phyloP scores from a whole-genome alignment of 2,329 filamentous ascomycete species.

The Cladosporium sp. region DNA sequence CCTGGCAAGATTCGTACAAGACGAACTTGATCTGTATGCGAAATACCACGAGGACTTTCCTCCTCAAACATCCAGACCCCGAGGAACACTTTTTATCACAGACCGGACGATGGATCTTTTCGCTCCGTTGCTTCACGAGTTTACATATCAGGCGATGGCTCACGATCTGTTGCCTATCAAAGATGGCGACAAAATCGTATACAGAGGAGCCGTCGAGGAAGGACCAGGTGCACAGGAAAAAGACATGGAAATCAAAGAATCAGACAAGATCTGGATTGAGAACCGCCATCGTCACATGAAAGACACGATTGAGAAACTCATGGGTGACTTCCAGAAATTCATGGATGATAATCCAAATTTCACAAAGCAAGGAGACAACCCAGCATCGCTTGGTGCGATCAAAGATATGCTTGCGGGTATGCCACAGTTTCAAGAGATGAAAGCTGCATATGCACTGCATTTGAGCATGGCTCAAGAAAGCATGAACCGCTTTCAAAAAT shows the following conservation, averaged over 20 bases:
- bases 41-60: slow-evolving; percentile 82
- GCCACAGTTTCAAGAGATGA: slow-evolving; percentile 91
- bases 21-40: slow-evolving; percentile 84
- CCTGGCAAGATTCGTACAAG: slow-evolving; percentile 84
- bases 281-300: slow-evolving; percentile 97
- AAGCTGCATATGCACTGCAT: slow-evolving; percentile 90
- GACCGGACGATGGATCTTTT: slow-evolving; percentile 91
- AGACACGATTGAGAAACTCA: slow-evolving; percentile 89
- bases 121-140: slow-evolving; percentile 86
- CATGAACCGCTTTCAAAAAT: slow-evolving; percentile 85
- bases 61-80: slow-evolving; percentile 70
- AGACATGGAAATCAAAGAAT: slow-evolving; percentile 85
- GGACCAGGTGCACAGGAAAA: slow-evolving; percentile 71
- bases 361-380: slow-evolving; percentile 56
- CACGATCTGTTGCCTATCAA: slow-evolving; percentile 86
- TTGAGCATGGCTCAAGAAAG: slow-evolving; percentile 95
- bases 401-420: slow-evolving; percentile 95
- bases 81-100: slow-evolving; percentile 78
- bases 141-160: slow-evolving; percentile 98
- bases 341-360: slow-evolving; percentile 89
- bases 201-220: slow-evolving; percentile 73
- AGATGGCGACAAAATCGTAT: slow-evolving; percentile 84
- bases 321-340: slow-evolving; percentile 89
- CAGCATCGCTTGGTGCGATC: slow-evolving; percentile 69
- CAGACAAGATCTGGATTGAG: slow-evolving; percentile 91